Conservation (phyloP, 306 rosid genomes). For the Dalbergia cultrata region DNA sequence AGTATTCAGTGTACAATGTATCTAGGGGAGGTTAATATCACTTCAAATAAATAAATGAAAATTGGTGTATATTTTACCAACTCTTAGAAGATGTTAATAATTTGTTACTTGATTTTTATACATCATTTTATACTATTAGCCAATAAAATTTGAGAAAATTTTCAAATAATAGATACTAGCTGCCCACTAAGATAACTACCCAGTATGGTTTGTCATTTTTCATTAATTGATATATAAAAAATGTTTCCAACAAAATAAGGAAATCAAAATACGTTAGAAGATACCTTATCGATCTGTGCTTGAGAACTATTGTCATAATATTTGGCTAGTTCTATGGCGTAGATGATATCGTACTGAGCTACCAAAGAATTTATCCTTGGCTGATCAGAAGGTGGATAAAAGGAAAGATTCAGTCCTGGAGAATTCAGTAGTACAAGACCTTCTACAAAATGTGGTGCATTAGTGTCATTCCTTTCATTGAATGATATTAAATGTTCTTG, state of each 20-base stretch:
- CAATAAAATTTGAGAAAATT: no score
- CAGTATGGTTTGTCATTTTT: no score
- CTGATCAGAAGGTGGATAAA: constrained; percentile 57
- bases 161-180: no score
- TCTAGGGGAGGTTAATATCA: no score
- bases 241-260: no score
- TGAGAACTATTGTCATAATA: constrained; percentile 52
- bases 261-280: background rate
- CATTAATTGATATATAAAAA: background rate
- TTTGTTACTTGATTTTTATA: no score
- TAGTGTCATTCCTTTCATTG: background rate
- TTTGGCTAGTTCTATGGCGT: constrained; percentile 60
- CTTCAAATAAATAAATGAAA: no score
- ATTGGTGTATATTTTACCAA: no score
- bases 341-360: constrained; percentile 58
- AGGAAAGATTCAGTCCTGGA: constrained; percentile 62
- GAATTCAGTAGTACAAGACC: constrained; percentile 63
- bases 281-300: constrained; percentile 50
- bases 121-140: no score
- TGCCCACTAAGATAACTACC: no score
- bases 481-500: background rate
- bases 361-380: constrained; percentile 58
- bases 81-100: no score
- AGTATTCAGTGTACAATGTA: no score
- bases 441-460: constrained; percentile 45